phyloP scores from a whole-genome alignment of 768 basidiomycete genomes.

The Panellus pusillus region DNA sequence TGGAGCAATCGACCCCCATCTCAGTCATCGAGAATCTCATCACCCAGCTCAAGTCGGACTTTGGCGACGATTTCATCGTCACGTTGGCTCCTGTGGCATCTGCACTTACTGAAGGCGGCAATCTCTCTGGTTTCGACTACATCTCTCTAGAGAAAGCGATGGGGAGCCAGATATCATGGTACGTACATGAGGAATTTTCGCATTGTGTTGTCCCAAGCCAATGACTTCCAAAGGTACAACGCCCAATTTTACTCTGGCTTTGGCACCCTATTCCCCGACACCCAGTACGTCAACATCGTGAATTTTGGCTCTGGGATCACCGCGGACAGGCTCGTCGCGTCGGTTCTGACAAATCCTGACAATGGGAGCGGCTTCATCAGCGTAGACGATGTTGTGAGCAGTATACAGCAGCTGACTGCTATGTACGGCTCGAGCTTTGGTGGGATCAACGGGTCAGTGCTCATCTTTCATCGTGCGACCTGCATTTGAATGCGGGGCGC shows the following conservation, averaged over 20 bases:
- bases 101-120: conserved; percentile 23
- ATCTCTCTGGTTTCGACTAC: conserved; percentile 30
- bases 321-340: conserved; percentile 23
- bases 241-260: conserved; percentile 30
- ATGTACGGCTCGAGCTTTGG: conserved; percentile 26
- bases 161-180: conserved; percentile 22
- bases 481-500: no score
- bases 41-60: conserved; percentile 24
- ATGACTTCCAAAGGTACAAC: conserved; percentile 4
- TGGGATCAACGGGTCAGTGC: conserved; percentile 23
- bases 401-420: conserved; percentile 14
- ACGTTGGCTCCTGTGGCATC: conserved; percentile 28
- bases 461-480: neutral
- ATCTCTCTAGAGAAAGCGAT: conserved; percentile 16
- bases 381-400: conserved; percentile 17
- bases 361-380: conserved; percentile 23
- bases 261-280: conserved; percentile 22
- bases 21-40: conserved; percentile 23
- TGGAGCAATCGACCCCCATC: conserved; percentile 23
- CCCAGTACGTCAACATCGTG: conserved; percentile 25
- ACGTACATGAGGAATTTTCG: conserved; percentile 2
- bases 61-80: conserved; percentile 28
- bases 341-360: conserved; percentile 24
- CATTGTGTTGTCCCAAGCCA: neutral
- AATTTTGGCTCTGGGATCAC: conserved; percentile 18